Percentiles rank a stretch among this genome's conserved stretches.
Conservation (phyloP, 495 filamentous ascomycete genomes). For the Penicillium goetzii region DNA sequence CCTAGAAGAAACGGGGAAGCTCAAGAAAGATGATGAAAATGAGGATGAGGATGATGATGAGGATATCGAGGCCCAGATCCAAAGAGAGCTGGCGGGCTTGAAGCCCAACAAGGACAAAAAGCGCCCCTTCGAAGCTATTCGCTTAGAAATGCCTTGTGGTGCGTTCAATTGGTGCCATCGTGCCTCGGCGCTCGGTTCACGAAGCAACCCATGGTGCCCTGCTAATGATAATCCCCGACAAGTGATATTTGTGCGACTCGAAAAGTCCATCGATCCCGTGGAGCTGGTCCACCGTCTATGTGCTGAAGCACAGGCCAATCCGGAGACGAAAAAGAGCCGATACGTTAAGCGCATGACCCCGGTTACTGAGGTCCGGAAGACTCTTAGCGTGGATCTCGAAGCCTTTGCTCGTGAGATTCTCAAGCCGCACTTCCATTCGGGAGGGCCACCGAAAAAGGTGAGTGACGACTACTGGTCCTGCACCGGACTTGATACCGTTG, state of each 20-base stretch:
- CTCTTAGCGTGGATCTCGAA: conserved; percentile 73
- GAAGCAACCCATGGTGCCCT: conserved; percentile 35
- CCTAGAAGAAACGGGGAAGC: conserved; percentile 30
- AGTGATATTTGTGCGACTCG: conserved; percentile 48
- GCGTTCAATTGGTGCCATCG: conserved; percentile 29
- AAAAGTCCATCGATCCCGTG: conserved; percentile 77
- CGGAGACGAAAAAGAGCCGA: conserved; percentile 63
- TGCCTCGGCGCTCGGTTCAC: conserved; percentile 42
- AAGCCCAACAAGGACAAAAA: conserved; percentile 52
- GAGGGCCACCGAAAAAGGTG: conserved; percentile 52
- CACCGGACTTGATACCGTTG: conserved; percentile 10
- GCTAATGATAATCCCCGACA: conserved; percentile 33
- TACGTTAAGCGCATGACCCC: conserved; percentile 88
- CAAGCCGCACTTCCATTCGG: conserved; percentile 69
- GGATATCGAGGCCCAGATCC: conserved; percentile 84
- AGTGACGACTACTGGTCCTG: conserved; percentile 21
- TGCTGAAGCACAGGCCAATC: conserved; percentile 58
- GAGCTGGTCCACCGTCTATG: conserved; percentile 77
- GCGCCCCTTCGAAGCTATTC: conserved; percentile 63
- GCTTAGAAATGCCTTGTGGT: conserved; percentile 78
- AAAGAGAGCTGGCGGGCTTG: conserved; percentile 72
- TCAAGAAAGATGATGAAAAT: conserved; percentile 13
- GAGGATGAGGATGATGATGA: conserved; percentile 50
- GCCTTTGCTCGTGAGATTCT: conserved; percentile 74
- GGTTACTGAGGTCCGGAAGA: conserved; percentile 73